Evolutionary conservation across 805 yeast species (phyloP).

Genomic region (Starmerella vitae): DNA sequence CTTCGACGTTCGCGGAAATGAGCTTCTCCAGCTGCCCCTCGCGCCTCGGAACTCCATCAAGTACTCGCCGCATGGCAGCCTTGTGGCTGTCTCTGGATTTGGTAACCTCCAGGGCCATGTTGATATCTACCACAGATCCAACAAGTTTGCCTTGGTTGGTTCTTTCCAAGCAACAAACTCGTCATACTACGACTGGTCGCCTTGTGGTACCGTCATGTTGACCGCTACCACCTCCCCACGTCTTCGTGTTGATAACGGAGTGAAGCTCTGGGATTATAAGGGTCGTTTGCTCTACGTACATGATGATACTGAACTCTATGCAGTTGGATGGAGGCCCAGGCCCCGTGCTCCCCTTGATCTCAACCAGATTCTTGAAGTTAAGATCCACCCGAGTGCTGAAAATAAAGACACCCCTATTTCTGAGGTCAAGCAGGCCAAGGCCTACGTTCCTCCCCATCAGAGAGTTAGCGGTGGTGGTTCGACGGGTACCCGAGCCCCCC

Average conservation of each 20-base stretch:
- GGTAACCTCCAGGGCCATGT: slow-evolving; percentile 96
- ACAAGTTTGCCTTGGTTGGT: slow-evolving; percentile 59
- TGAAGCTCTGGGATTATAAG: slow-evolving; percentile 81
- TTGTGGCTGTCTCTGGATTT: slow-evolving; percentile 87
- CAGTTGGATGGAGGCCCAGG: slow-evolving; percentile 76
- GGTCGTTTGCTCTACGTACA: slow-evolving; percentile 68
- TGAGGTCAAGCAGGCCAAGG: slow-evolving; percentile 55
- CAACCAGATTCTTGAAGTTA: slow-evolving; percentile 35
- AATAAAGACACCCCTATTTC: slow-evolving; percentile 29
- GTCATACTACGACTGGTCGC: slow-evolving; percentile 95
- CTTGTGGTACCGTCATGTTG: slow-evolving; percentile 83
- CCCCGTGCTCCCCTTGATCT: slow-evolving; percentile 37
- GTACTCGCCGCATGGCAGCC: slow-evolving; percentile 89
- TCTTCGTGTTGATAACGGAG: slow-evolving; percentile 90
- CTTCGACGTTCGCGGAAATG: slow-evolving; percentile 86
- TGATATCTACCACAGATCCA: slow-evolving; percentile 81
- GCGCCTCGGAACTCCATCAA: slow-evolving; percentile 80
- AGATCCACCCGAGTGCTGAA: slow-evolving; percentile 57
- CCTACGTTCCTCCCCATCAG: slow-evolving; percentile 96
- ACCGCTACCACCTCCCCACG: slow-evolving; percentile 97
- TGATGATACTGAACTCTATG: slow-evolving; percentile 68
- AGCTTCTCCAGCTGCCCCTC: slow-evolving; percentile 67
- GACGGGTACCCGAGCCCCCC: slow-evolving; percentile 25
- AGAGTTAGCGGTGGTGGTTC: slow-evolving; percentile 32
- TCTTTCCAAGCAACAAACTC: slow-evolving; percentile 87